phyloP scores from a whole-genome alignment of 2,329 filamentous ascomycete species.

The Aspergillus terreus region DNA sequence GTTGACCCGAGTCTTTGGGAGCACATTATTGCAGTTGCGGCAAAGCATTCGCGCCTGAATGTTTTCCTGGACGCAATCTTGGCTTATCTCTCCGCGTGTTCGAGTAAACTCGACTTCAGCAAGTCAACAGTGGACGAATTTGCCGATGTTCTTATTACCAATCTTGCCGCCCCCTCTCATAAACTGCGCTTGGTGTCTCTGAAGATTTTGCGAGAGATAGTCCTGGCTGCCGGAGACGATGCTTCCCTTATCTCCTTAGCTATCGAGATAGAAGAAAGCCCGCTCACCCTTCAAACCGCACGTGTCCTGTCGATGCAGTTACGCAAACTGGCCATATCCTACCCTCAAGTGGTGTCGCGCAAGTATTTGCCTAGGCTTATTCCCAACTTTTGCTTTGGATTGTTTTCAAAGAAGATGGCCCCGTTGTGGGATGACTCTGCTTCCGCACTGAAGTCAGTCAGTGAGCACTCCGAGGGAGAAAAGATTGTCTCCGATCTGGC shows the following conservation, averaged over 20 bases:
- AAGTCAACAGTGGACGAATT: slow-evolving; percentile 60
- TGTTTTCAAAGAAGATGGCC: slow-evolving; percentile 79
- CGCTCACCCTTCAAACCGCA: slow-evolving; percentile 70
- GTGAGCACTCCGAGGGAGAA: slow-evolving; percentile 67
- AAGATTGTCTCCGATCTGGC: slow-evolving; percentile 66
- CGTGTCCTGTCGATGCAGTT: slow-evolving; percentile 80
- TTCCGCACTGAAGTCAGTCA: slow-evolving; percentile 70
- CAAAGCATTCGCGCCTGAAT: slow-evolving; percentile 61
- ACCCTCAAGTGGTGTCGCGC: slow-evolving; percentile 56
- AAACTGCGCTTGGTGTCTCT: slow-evolving; percentile 70
- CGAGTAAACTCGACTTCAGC: slow-evolving; percentile 32
- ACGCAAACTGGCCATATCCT: slow-evolving; percentile 67
- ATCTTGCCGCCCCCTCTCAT: slow-evolving; percentile 72
- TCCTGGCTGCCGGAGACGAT: slow-evolving; percentile 45
- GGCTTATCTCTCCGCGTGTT: slow-evolving; percentile 41
- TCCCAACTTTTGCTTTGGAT: slow-evolving; percentile 79
- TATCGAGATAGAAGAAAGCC: slow-evolving; percentile 74
- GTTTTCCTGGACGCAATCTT: slow-evolving; percentile 65
- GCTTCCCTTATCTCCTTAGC: slow-evolving; percentile 54
- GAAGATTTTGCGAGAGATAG: slow-evolving; percentile 62
- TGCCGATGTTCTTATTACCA: slow-evolving; percentile 63
- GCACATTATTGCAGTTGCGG: slow-evolving; percentile 62
- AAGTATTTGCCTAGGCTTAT: slow-evolving; percentile 69
- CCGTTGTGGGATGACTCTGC: slow-evolving; percentile 85
- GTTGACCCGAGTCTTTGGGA: slow-evolving; percentile 62